Evolutionary conservation across 768 basidiomycete genomes (phyloP).

Genomic region (Leucocoprinus sp.): DNA sequence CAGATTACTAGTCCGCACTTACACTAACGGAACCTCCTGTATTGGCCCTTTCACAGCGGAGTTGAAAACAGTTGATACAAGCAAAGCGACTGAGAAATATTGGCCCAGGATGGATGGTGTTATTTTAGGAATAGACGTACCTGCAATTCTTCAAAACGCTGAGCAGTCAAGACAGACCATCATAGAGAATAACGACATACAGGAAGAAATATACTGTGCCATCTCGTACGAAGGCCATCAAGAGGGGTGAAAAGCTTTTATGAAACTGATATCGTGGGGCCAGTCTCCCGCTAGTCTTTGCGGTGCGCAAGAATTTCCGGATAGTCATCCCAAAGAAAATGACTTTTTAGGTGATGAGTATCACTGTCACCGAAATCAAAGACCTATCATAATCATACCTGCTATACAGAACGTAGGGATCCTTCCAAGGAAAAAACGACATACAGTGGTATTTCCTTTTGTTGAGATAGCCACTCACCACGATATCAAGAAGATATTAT

Average conservation of each 20-base stretch:
- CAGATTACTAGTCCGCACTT: background rate
- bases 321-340: conserved; percentile 1
- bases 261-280: background rate
- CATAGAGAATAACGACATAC: background rate
- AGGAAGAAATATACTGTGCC: background rate
- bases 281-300: background rate
- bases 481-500: background rate
- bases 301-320: background rate
- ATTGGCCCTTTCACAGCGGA: background rate
- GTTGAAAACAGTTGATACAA: background rate
- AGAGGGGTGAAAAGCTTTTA: background rate
- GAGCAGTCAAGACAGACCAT: background rate
- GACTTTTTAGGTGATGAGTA: background rate
- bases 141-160: background rate
- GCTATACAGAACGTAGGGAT: background rate
- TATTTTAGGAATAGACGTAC: background rate
- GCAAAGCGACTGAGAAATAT: background rate
- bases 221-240: background rate
- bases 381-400: background rate
- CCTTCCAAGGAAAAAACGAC: background rate
- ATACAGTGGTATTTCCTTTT: background rate
- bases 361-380: background rate
- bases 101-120: background rate
- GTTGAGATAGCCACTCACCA: background rate
- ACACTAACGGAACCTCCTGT: background rate